Evolutionary conservation across 768 basidiomycete species (phyloP), one percentile per base, ranked within the genome.

Genomic region (Lanmaoa rubissima): DNA sequence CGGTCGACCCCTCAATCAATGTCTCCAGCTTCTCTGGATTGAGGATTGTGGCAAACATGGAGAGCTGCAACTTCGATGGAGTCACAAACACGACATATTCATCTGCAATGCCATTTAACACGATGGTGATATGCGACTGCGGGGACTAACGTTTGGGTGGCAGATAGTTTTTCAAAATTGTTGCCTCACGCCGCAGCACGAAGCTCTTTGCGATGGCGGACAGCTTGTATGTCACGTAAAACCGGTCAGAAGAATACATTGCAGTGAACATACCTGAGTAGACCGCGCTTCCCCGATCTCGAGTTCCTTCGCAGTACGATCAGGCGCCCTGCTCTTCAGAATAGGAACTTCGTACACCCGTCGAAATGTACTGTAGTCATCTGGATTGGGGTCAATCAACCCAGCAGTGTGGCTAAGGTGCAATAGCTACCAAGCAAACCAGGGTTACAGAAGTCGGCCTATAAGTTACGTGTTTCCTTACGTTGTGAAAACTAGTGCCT

Each of bases 11-110:
- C 61, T 86, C 79, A 28, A 88, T 81, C 7, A 95, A 74, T 48
- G 81, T 79, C 57, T 87, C 83, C 28, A 94, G 71, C 55, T 83
- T 83, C 49, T 86, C 83, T 0, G 87, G 85, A 31, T 84, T 78
- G 8, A 99, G 81, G 12, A 98, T 85, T 42, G 79, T 84, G 11
- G 78, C 75, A 65, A 94, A 93, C 64, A 98, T 87, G 13, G 82
- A 76, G 7, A 91, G 71, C 64, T 99, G 96, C 17, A 97, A 74
- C n/a, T 73, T 48, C 1, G 94, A 94, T 0, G 97, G 96, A 6
- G 86, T 86, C 32, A 97, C 79, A 70, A 98, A 98, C n/a, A 98
- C 86, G n/a, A 96, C 90, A 68, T 96, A 98, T 84, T 99, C 97
- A 67, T 91, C 96, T 98, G 60, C 9, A 10, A 42, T 28, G 17